phyloP scores from a whole-genome alignment of 2,329 filamentous ascomycete species.

The Apiospora malaysiana region DNA sequence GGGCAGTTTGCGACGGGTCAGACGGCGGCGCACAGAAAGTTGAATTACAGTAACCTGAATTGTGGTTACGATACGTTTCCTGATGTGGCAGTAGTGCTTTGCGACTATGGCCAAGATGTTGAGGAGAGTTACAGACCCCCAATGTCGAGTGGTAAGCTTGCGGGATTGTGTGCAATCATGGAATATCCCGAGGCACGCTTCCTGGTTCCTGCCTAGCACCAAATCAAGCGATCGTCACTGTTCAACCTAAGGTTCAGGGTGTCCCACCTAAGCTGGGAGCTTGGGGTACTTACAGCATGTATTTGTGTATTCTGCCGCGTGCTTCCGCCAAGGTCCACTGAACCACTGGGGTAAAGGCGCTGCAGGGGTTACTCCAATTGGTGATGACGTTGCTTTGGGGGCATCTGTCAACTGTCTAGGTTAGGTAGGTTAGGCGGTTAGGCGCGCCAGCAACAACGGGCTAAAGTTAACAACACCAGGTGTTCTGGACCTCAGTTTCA shows the following conservation, averaged over 20 bases:
- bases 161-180: not conserved
- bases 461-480: not conserved
- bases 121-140: not conserved
- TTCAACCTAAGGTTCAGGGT: too few species aligned
- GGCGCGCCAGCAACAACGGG: not conserved
- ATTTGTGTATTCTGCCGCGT: not conserved
- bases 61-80: not conserved
- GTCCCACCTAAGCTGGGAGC: not conserved
- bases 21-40: not conserved
- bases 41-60: not conserved
- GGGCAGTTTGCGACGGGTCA: not conserved
- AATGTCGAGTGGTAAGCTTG: not conserved
- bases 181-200: not conserved
- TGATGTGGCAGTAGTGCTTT: not conserved
- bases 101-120: not conserved
- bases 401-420: not conserved
- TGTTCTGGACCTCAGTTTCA: slow-evolving; percentile 2
- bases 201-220: too few species aligned
- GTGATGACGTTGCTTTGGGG: slow-evolving; percentile 6
- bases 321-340: slow-evolving; percentile 3
- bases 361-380: slow-evolving; percentile 1
- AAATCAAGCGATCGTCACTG: too few species aligned
- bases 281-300: not conserved
- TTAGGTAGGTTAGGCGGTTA: not conserved
- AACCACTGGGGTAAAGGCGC: slow-evolving; percentile 6